A percentile compares a stretch with the other conserved stretches of the same genome.
Evolutionary conservation across 257 asterid genomes (phyloP).

Genomic region (Asclepias syriaca): DNA sequence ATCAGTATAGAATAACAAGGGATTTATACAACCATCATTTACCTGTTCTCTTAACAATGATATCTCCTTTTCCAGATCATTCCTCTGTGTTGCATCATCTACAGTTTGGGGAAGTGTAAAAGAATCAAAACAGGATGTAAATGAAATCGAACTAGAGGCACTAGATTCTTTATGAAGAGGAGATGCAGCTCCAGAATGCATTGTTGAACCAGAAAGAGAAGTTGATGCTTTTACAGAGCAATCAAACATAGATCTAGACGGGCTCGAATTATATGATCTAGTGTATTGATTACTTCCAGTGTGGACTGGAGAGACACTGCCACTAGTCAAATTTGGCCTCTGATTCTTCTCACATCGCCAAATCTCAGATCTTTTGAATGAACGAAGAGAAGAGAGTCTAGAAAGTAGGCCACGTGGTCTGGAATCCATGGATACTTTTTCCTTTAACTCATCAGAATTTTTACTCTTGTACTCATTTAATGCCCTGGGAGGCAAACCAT

Average conservation of each 20-base stretch:
- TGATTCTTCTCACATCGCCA: conserved; percentile 25
- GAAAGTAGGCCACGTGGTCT: conserved; percentile 32
- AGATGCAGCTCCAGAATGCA: conserved; percentile 36
- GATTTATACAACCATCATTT: conserved; percentile 8
- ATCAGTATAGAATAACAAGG: not conserved
- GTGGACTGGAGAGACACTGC: conserved; percentile 22
- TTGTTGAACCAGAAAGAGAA: conserved; percentile 34
- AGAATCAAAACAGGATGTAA: conserved; percentile 25
- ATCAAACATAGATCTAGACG: conserved; percentile 34
- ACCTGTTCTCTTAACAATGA: conserved; percentile 58
- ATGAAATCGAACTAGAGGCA: conserved; percentile 22
- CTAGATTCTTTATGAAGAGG: conserved; percentile 36
- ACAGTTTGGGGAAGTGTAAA: conserved; percentile 28
- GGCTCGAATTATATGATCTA: conserved; percentile 30
- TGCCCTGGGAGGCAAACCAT: conserved; percentile 42
- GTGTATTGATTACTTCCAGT: conserved; percentile 26
- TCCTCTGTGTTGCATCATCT: conserved; percentile 37
- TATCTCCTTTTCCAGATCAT: conserved; percentile 41
- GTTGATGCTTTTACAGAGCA: conserved; percentile 32
- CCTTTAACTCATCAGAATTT: conserved; percentile 23
- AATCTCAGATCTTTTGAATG: conserved; percentile 34
- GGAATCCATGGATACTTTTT: conserved; percentile 17
- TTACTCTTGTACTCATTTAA: conserved; percentile 22
- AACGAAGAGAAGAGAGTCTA: conserved; percentile 50
- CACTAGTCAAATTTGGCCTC: conserved; percentile 27